These are phyloP conservation scores for Hirsutella thompsonii DNA, from an alignment of 2,329 filamentous ascomycete genomes.

Conservation along the genomic window DNA sequence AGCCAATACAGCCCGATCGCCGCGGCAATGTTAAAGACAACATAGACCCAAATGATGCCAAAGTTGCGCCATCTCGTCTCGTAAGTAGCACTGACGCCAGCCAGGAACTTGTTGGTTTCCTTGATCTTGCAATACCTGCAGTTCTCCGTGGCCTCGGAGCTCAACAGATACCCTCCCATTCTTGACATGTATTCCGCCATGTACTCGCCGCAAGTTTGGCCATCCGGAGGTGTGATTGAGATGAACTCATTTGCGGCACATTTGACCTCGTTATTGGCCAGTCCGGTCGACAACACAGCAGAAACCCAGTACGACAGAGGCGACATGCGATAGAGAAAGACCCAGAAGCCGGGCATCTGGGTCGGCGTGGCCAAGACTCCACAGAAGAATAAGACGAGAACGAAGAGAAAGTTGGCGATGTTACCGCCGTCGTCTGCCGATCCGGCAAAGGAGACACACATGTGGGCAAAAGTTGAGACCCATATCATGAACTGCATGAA, in stretches of 20 bases:
- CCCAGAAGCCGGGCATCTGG: constrained; percentile 56
- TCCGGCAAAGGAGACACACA: constrained; percentile 50
- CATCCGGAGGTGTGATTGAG: background rate
- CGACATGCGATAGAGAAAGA: constrained; percentile 57
- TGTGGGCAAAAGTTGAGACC: constrained; percentile 53
- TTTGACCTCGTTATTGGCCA: background rate
- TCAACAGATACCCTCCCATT: background rate
- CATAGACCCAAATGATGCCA: background rate
- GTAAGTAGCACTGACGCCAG: background rate
- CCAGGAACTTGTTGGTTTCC: background rate
- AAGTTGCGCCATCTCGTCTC: background rate
- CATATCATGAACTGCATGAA: constrained; percentile 54
- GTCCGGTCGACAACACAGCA: constrained; percentile 32
- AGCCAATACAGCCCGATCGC: background rate
- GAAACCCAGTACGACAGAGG: constrained; percentile 38
- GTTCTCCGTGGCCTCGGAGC: background rate
- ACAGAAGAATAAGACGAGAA: constrained; percentile 53
- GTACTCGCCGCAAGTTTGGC: background rate
- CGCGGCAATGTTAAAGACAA: background rate
- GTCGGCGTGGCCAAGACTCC: constrained; percentile 45
- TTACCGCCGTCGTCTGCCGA: constrained; percentile 56
- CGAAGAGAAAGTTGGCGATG: constrained; percentile 53
- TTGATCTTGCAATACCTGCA: background rate
- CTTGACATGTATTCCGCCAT: background rate
- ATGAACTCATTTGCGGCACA: background rate